These are phyloP conservation scores for Leptographium wingfieldii DNA, from an alignment of 2,329 filamentous ascomycete genomes.

Conservation along the genomic window DNA sequence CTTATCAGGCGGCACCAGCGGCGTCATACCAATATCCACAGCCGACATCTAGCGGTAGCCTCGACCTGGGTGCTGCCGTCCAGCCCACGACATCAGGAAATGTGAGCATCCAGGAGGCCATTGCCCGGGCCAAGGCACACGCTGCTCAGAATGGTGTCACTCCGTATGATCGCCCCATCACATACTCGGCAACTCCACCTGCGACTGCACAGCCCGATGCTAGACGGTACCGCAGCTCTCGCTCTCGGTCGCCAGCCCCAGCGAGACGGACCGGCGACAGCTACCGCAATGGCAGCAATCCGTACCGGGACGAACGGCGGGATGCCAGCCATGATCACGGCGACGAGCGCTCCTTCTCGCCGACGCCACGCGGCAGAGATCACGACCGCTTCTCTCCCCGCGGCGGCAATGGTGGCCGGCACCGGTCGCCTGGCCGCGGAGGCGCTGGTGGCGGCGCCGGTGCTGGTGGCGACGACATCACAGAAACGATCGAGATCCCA, in stretches of 20 bases:
- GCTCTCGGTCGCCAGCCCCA: conserved; percentile 57
- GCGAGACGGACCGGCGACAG: conserved; percentile 52
- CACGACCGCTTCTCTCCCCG: conserved; percentile 41
- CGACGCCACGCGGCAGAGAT: conserved; percentile 27
- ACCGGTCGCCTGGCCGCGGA: conserved; percentile 3
- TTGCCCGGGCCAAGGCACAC: conserved; percentile 73
- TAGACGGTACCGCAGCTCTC: conserved; percentile 50
- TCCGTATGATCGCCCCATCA: conserved; percentile 44
- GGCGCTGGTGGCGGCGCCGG: conserved; percentile 7
- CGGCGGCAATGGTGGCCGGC: conserved; percentile 28
- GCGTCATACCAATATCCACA: conserved; percentile 33
- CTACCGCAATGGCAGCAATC: conserved; percentile 29
- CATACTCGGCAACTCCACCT: conserved; percentile 28
- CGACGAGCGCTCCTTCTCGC: conserved; percentile 17
- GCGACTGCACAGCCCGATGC: conserved; percentile 13
- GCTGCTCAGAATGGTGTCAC: conserved; percentile 66
- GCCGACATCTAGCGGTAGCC: conserved; percentile 59
- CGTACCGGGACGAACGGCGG: conserved; percentile 40
- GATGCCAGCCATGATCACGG: conserved; percentile 36
- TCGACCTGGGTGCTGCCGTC: conserved; percentile 63
- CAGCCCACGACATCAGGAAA: conserved; percentile 69
- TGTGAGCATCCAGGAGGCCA: conserved; percentile 71
- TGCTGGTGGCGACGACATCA: conserved; percentile 43
- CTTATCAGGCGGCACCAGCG: conserved; percentile 1
- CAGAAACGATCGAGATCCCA: conserved; percentile 76